Conservation (phyloP, 768 basidiomycete genomes). For the Naematelia aurantialba region DNA sequence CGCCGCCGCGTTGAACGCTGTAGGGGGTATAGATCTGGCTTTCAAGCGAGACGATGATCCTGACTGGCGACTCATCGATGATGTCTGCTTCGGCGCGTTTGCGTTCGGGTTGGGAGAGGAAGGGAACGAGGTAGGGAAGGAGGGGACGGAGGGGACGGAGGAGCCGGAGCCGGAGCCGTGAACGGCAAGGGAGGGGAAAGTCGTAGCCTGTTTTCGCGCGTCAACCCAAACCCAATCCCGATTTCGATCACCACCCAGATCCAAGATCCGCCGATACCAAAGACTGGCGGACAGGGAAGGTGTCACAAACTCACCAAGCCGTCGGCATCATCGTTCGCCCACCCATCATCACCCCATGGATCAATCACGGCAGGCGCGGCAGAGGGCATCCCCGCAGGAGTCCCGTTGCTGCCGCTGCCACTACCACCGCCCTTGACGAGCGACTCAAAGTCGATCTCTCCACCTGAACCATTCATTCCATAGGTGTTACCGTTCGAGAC, state of each 20-base stretch:
- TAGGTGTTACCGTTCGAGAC: slow-evolving; percentile 55
- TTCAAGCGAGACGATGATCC: slow-evolving; percentile 23
- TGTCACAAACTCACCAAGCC: slow-evolving; percentile 30
- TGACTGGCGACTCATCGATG: slow-evolving; percentile 7
- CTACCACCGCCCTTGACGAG: slow-evolving; percentile 39
- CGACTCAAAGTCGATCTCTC: slow-evolving; percentile 69
- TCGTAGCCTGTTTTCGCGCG: slow-evolving; percentile 5
- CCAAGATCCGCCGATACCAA: too few species aligned
- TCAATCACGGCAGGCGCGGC: slow-evolving; percentile 16
- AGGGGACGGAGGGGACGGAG: slow-evolving; percentile 10
- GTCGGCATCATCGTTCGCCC: slow-evolving; percentile 25
- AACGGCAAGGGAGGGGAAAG: slow-evolving; percentile 18
- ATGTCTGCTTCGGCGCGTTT: neutral
- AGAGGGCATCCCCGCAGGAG: slow-evolving; percentile 1
- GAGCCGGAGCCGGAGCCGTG: slow-evolving; percentile 9
- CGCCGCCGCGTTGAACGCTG: slow-evolving; percentile 41
- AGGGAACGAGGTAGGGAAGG: slow-evolving; percentile 12
- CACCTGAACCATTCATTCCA: slow-evolving; percentile 53
- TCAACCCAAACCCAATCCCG: too few species aligned
- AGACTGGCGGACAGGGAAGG: too few species aligned
- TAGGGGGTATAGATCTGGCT: slow-evolving; percentile 41
- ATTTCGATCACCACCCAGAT: too few species aligned
- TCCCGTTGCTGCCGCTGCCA: neutral
- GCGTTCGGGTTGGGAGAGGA: slow-evolving; percentile 2
- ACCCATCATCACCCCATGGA: slow-evolving; percentile 40